Percentiles rank a stretch among this genome's conserved stretches.
Evolutionary conservation across 164 flowering plant species (phyloP).

Genomic region (Malania oleifera): DNA sequence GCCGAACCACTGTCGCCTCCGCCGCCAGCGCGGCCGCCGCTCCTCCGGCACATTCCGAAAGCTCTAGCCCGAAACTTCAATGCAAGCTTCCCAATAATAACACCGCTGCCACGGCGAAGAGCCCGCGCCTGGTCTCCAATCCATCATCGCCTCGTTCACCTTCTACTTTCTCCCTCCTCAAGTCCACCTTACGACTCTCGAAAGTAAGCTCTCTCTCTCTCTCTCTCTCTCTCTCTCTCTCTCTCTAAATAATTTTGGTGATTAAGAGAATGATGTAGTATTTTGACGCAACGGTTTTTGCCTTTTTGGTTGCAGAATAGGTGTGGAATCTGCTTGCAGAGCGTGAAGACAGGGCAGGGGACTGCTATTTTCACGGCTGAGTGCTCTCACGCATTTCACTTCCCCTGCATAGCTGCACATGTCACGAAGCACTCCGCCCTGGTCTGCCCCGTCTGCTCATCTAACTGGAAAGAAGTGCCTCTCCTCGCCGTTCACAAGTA

Average conservation of each 20-base stretch:
- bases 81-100: no score
- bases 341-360: conserved; percentile 84
- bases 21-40: background rate
- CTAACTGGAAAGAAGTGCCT: conserved; percentile 76
- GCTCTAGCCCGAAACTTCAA: no score
- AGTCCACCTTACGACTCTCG: conserved; percentile 2
- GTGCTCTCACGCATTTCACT: conserved; percentile 84
- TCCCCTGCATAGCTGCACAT: conserved; percentile 80
- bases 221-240: no score
- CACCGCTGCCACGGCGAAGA: background rate
- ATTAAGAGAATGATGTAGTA: no score
- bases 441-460: conserved; percentile 75
- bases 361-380: conserved; percentile 91
- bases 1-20: background rate
- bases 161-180: background rate
- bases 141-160: conserved; percentile 1
- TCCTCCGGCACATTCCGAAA: no score
- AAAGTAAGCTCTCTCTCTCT: background rate
- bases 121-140: background rate
- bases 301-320: conserved; percentile 77
- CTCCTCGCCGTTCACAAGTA: conserved; percentile 56
- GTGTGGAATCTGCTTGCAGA: conserved; percentile 81
- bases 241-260: no score
- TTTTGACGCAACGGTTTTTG: no score
- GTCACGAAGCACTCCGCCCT: conserved; percentile 49